Conservation (phyloP, 768 basidiomycete species). For the Lactarius pseudohatsudake region DNA sequence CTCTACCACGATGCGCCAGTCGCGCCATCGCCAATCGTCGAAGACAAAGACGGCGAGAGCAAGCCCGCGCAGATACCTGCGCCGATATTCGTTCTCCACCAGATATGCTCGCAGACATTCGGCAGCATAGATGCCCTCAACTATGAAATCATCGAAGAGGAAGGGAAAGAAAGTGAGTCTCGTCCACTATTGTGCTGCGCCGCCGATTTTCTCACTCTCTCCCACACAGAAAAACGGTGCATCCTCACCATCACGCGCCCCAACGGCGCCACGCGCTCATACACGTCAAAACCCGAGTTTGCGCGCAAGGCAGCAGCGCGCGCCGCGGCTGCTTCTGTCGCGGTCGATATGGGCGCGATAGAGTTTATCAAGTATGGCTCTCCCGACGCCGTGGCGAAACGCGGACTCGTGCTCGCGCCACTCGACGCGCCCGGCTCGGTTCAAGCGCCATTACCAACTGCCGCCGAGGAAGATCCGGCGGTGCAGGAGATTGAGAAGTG, state of each 20-base stretch:
- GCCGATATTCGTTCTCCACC: slow-evolving; percentile 29
- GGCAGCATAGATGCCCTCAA: slow-evolving; percentile 30
- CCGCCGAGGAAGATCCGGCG: slow-evolving; percentile 27
- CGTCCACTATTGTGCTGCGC: background rate
- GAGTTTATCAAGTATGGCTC: slow-evolving; percentile 55
- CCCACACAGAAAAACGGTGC: slow-evolving; percentile 52
- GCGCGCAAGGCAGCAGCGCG: slow-evolving; percentile 54
- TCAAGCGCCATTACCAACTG: slow-evolving; percentile 13
- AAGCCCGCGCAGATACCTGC: slow-evolving; percentile 9
- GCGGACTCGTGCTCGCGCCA: slow-evolving; percentile 36
- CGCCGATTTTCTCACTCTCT: background rate
- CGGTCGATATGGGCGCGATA: slow-evolving; percentile 59
- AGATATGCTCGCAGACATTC: slow-evolving; percentile 33
- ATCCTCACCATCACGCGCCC: slow-evolving; percentile 61
- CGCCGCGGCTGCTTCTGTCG: slow-evolving; percentile 49
- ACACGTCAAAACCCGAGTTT: slow-evolving; percentile 49
- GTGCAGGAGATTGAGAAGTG: slow-evolving; percentile 51
- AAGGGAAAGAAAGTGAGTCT: slow-evolving; percentile 23
- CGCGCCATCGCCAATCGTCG: slow-evolving; percentile 1
- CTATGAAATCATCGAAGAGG: slow-evolving; percentile 31
- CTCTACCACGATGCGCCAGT: slow-evolving; percentile 17
- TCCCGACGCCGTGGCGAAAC: slow-evolving; percentile 39
- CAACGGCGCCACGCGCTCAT: slow-evolving; percentile 50
- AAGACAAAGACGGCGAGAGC: slow-evolving; percentile 11
- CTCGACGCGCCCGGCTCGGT: slow-evolving; percentile 31